Base-by-base conservation (phyloP, 495 filamentous ascomycete genomes). In the Penicillium paxilli region DNA sequence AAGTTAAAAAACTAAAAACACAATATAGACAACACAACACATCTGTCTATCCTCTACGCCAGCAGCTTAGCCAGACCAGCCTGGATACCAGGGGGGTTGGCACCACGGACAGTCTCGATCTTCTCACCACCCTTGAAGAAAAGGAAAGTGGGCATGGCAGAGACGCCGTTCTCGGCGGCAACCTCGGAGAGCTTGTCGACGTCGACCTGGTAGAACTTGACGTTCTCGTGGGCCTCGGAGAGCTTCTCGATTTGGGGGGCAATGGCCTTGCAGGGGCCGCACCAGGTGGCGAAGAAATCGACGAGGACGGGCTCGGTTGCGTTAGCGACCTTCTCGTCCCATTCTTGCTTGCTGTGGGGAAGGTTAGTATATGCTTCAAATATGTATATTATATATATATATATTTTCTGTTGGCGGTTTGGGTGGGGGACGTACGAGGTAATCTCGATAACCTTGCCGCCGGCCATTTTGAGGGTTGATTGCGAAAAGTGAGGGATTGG, bases 81-180 rank as follows among this genome's bases (percentile, higher is more conserved):
- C 65, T 80, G 66, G 28, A 96, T 68, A 22, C 80, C 83, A 49
- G 72, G 69, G 2, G 85, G 84, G 72, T 91, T 94, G 49, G 94
- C 94, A 51, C 94, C 94, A 24, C 94, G 80, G 48, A 97, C 77
- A 64, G 90, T 88, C 22, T 79, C 65, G 54, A 83, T 77, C 68
- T 80, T 77, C 66, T 88, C 69, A 49, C 89, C 92, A 54, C 86
- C 68, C 80, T 89, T 91, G 82, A 92, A 96, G 60, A 95, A 70
- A 19, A 85, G 52, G 77, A 98, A 96, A 11, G 93, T 96, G 50
- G 94, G 94, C 94, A 98, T 98, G 64, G 94, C 92, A 62, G 89
- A 87, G 75, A 98, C 83, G 57, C 83, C 84, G 50, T 94, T 84
- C 64, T 95, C 84, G 61, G 87, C 80, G 30, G 89, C 87, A 14